A percentile compares a stretch with the other conserved stretches of the same genome.
These are phyloP conservation scores for Neoboletus brunneissimus DNA, from an alignment of 768 basidiomycete genomes.

Conservation along the genomic window DNA sequence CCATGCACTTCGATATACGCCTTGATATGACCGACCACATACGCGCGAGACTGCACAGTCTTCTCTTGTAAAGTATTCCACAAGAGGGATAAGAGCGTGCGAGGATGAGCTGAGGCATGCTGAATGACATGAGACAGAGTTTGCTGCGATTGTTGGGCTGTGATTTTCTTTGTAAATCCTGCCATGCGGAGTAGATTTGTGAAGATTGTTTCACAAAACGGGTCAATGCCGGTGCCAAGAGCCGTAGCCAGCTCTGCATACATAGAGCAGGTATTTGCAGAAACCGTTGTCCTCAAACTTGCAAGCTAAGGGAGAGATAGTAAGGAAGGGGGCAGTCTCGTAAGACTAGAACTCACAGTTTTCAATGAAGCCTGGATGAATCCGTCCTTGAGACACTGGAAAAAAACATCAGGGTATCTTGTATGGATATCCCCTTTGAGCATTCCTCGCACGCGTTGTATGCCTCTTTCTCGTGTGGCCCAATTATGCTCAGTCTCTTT, in stretches of 20 bases:
- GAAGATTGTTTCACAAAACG: constrained; percentile 72
- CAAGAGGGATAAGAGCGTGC: constrained; percentile 64
- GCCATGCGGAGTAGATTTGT: constrained; percentile 83
- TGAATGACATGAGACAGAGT: constrained; percentile 65
- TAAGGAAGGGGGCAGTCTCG: background rate
- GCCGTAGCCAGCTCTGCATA: constrained; percentile 70
- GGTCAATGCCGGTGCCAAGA: constrained; percentile 70
- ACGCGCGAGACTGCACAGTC: constrained; percentile 69
- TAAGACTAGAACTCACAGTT: constrained; percentile 53
- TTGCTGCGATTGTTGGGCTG: constrained; percentile 80
- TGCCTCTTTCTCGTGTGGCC: constrained; percentile 73
- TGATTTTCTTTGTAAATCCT: constrained; percentile 89
- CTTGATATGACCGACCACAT: constrained; percentile 66
- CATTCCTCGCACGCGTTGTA: constrained; percentile 84
- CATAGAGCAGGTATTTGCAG: constrained; percentile 71
- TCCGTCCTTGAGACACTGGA: constrained; percentile 68
- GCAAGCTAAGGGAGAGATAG: constrained; percentile 50
- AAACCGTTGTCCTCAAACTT: constrained; percentile 89
- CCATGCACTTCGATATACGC: constrained; percentile 75
- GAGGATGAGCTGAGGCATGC: constrained; percentile 68
- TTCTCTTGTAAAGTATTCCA: constrained; percentile 76
- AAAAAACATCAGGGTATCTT: constrained; percentile 72
- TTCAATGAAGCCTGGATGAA: constrained; percentile 84
- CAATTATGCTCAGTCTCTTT: constrained; percentile 98
- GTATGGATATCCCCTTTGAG: constrained; percentile 79